Evolutionary conservation across 805 yeast genomes (phyloP).

Genomic region (Kazachstania africana): DNA sequence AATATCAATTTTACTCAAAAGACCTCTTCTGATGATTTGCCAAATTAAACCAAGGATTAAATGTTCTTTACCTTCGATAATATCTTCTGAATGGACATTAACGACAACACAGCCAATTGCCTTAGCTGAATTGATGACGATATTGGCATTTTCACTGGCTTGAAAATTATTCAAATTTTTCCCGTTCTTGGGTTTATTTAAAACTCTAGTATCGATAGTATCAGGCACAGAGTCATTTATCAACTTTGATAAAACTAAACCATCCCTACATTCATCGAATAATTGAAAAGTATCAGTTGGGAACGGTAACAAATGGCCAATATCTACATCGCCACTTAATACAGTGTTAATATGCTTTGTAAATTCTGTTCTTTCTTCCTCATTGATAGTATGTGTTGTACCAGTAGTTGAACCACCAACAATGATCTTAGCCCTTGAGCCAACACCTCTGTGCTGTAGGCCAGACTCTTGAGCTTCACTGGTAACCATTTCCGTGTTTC

Average conservation of each 20-base stretch:
- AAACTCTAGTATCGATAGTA: conserved; percentile 94
- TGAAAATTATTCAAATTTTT: conserved; percentile 85
- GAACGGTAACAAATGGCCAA: conserved; percentile 79
- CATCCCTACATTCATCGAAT: conserved; percentile 94
- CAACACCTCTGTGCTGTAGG: conserved; percentile 39
- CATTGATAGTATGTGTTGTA: conserved; percentile 91
- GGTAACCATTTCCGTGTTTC: conserved; percentile 6
- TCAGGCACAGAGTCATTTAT: conserved; percentile 97
- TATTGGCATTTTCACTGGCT: conserved; percentile 93
- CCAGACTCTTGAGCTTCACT: conserved; percentile 24
- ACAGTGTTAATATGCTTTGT: conserved; percentile 93
- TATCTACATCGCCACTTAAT: conserved; percentile 74
- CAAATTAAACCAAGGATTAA: conserved; percentile 83
- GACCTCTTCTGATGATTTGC: conserved; percentile 96
- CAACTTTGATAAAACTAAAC: conserved; percentile 81
- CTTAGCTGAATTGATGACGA: conserved; percentile 95
- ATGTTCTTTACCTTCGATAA: conserved; percentile 89
- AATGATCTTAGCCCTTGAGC: conserved; percentile 62
- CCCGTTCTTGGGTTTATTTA: conserved; percentile 74
- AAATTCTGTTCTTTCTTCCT: conserved; percentile 92
- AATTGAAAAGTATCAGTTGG: conserved; percentile 91
- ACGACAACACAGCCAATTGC: conserved; percentile 98
- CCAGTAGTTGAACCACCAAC: conserved; percentile 83
- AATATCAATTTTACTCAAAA: conserved; percentile 89
- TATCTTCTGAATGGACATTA: conserved; percentile 92